A percentile compares a stretch with the other conserved stretches of the same genome.
Conservation (phyloP, 768 basidiomycete genomes). For the Stropharia rugosoannulata region DNA sequence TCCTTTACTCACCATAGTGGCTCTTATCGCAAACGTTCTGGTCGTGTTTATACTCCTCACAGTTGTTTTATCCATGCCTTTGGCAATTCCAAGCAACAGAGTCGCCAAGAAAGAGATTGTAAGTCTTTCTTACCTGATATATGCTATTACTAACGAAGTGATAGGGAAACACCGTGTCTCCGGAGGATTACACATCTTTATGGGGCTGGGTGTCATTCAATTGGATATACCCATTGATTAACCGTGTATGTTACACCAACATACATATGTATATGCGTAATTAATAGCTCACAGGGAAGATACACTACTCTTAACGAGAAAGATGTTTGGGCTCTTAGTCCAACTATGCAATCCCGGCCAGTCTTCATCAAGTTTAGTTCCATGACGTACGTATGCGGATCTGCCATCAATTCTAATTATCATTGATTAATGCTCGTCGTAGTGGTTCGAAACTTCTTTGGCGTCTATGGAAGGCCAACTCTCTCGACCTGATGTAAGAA, state of each 20-base stretch:
- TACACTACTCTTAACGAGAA: constrained; percentile 61
- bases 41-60: constrained; percentile 41
- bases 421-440: not conserved
- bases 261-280: not conserved
- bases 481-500: constrained; percentile 44
- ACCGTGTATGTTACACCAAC: constrained; percentile 30
- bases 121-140: constrained; percentile 22
- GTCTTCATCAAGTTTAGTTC: constrained; percentile 54
- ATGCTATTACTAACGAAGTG: not conserved
- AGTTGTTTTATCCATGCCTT: constrained; percentile 59
- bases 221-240: constrained; percentile 70
- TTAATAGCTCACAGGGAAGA: constrained; percentile 32
- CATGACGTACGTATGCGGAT: constrained; percentile 25
- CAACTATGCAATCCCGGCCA: constrained; percentile 63
- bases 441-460: constrained; percentile 39
- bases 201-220: constrained; percentile 70
- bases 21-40: constrained; percentile 40
- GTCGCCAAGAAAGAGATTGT: constrained; percentile 63
- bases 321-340: constrained; percentile 73
- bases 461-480: constrained; percentile 44
- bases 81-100: constrained; percentile 56
- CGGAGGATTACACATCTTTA: constrained; percentile 76
- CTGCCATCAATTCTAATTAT: not conserved
- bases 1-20: constrained; percentile 24
- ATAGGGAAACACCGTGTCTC: constrained; percentile 56